Evolutionary conservation across 441 rosid genomes (phyloP).

Genomic region (Populus hybrid): DNA sequence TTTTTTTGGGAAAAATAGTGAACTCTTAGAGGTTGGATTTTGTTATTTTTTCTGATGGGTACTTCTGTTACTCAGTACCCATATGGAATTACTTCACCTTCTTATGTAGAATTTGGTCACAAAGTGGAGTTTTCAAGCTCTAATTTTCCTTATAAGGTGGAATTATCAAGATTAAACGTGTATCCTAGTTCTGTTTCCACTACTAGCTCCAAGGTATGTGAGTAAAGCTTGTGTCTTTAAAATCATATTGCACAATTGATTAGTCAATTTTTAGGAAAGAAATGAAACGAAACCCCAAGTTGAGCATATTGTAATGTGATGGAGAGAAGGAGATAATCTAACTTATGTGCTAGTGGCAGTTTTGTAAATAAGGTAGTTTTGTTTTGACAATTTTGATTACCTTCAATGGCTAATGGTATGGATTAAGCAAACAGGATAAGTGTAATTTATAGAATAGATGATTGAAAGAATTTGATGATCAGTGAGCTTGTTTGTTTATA

Average conservation of each 20-base stretch:
- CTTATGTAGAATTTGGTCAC: conserved; percentile 25
- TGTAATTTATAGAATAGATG: background rate
- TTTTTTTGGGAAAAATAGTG: background rate
- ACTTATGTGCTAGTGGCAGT: background rate
- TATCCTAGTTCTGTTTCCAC: conserved; percentile 28
- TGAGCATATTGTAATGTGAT: background rate
- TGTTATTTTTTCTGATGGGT: conserved; percentile 39
- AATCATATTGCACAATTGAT: background rate
- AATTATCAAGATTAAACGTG: conserved; percentile 31
- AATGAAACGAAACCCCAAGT: background rate
- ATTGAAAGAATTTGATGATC: background rate
- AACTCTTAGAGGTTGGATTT: conserved; percentile 24
- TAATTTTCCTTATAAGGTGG: conserved; percentile 28
- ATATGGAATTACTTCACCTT: conserved; percentile 40
- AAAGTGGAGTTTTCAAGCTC: conserved; percentile 34
- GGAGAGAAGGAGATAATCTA: background rate
- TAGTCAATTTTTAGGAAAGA: background rate
- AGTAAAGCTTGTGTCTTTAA: background rate
- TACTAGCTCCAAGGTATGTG: conserved; percentile 35
- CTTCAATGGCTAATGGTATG: background rate
- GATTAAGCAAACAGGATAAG: background rate
- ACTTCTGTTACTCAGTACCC: conserved; percentile 44
- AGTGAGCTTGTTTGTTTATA: background rate
- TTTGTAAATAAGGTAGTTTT: background rate
- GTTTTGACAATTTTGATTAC: background rate